Evolutionary conservation across 2,329 filamentous ascomycete species (phyloP), one percentile per base, ranked within the genome.

Genomic region (Cladophialophora bantiana): DNA sequence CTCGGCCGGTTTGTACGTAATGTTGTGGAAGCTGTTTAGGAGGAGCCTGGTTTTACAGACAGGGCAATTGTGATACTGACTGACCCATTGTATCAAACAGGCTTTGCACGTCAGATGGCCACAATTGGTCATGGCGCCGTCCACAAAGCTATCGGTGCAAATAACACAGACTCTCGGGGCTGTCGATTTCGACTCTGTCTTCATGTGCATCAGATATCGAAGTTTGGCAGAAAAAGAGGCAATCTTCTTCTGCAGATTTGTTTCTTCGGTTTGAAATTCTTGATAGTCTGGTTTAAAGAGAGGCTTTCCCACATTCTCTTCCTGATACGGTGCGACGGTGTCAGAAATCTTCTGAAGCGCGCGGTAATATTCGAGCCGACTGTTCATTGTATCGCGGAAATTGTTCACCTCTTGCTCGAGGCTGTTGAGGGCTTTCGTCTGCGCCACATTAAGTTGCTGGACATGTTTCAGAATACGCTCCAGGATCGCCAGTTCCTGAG

Each of bases 341-440:
- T 98, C 94, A 0, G 94, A 97, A n/a, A 98, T 88, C 32, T 88
- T 86, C 75, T 98, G 95, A 10, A 98, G 83, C 74, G 97, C 93
- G 4, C 90, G 88, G 75, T 98, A 98, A 75, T 93, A 98, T 65
- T 95, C 93, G 0, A 97, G 80, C 13, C 95, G 89, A 42, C 88
- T 84, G 74, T 98, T 98, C 88, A 96, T 94, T 0, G 90, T 88
- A 15, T 84, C 83, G 34, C 88, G 90, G 76, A 96, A 95, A 34
- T 88, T 81, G 55, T 94, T 89, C 5, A 93, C 80, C 76, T 97
- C 94, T 58, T 80, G 81, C 60, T 90, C 79, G 7, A 89, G 74
- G 9, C 78, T 81, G 4, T 75, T 75, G 2, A 85, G 75, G 15
- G 78, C 77, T 72, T 88, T 88, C 3, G 78, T 78, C 73, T 89